phyloP scores from a whole-genome alignment of 1,284 basidiomycete genomes.

The Ceratobasidium sp. region DNA sequence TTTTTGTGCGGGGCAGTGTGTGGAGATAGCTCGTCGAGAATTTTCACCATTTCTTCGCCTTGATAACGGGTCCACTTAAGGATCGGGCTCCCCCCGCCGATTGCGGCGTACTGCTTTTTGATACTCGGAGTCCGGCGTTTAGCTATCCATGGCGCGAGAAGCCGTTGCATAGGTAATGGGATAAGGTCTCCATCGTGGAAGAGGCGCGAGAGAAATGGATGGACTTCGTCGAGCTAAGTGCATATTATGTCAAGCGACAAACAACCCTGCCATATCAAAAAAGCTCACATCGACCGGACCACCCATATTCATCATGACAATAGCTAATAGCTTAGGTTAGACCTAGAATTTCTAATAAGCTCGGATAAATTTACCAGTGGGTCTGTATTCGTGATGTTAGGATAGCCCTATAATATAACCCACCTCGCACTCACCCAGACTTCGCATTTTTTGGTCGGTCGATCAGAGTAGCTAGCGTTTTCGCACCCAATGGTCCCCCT shows the following conservation, averaged over 20 bases:
- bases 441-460: slow-evolving; percentile 16
- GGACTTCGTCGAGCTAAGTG: slow-evolving; percentile 83
- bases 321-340: slow-evolving; percentile 65
- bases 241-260: slow-evolving; percentile 26
- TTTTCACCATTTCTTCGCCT: slow-evolving; percentile 88
- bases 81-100: slow-evolving; percentile 99
- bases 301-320: slow-evolving; percentile 99
- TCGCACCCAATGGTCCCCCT: not conserved
- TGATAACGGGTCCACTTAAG: slow-evolving; percentile 90
- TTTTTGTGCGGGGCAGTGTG: slow-evolving; percentile 95
- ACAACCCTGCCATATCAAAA: slow-evolving; percentile 6
- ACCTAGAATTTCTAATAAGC: not conserved
- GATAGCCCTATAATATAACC: not conserved
- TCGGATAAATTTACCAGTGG: slow-evolving; percentile 12
- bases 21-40: slow-evolving; percentile 95
- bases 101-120: slow-evolving; percentile 93
- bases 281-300: slow-evolving; percentile 87
- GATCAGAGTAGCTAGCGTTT: slow-evolving; percentile 20
- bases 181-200: slow-evolving; percentile 98
- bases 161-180: slow-evolving; percentile 91
- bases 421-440: slow-evolving; percentile 10
- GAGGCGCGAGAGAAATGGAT: slow-evolving; percentile 92
- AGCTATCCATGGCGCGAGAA: slow-evolving; percentile 92
- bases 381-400: slow-evolving; percentile 1
- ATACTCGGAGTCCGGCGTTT: slow-evolving; percentile 93